phyloP scores from a whole-genome alignment of 306 rosid species.

The Cercis canadensis region DNA sequence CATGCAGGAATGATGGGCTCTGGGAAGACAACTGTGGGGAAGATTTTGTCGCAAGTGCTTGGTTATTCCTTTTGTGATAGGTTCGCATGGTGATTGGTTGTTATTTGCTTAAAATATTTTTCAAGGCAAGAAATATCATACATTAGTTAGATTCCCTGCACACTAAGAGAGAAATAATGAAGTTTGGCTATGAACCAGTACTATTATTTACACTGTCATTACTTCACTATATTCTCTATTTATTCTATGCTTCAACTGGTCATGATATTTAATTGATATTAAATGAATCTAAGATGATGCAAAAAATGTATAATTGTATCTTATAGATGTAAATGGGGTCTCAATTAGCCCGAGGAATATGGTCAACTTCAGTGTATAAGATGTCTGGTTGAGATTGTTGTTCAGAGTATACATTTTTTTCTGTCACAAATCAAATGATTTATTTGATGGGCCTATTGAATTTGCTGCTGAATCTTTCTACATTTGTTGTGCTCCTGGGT shows the following conservation, averaged over 20 bases:
- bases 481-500: constrained; percentile 35
- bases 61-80: constrained; percentile 81
- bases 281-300: constrained; percentile 15
- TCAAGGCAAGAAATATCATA: background rate
- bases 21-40: constrained; percentile 97
- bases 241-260: constrained; percentile 24
- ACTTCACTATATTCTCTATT: constrained; percentile 21
- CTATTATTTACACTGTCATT: constrained; percentile 4
- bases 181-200: constrained; percentile 2
- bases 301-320: constrained; percentile 14
- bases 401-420: background rate
- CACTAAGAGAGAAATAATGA: constrained; percentile 21
- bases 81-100: constrained; percentile 53
- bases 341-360: constrained; percentile 20
- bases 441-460: constrained; percentile 16
- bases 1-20: constrained; percentile 99
- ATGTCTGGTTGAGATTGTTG: constrained; percentile 32
- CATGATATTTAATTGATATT: constrained; percentile 20
- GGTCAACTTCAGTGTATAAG: constrained; percentile 26
- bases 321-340: constrained; percentile 24
- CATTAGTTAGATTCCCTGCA: constrained; percentile 1
- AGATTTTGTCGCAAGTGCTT: constrained; percentile 78
- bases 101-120: constrained; percentile 3
- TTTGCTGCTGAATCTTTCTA: constrained; percentile 40
- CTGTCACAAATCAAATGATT: constrained; percentile 19